These are phyloP conservation scores for Ceratocystis variospora DNA, from an alignment of 2,329 filamentous ascomycete species.

Conservation along the genomic window DNA sequence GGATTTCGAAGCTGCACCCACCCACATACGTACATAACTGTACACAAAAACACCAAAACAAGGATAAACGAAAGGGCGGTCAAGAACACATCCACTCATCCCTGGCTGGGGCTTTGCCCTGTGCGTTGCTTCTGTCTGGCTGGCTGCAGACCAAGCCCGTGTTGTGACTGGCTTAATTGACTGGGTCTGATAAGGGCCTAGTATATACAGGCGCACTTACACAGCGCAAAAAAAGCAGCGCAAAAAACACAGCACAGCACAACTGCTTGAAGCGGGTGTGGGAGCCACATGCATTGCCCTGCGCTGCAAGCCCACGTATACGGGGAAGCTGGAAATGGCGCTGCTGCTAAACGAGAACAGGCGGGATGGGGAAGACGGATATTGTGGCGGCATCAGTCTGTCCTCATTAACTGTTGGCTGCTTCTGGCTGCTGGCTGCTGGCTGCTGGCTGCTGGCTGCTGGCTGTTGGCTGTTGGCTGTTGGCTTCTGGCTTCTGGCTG, in stretches of 20 bases:
- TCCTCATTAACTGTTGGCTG: no score
- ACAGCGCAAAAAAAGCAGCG: background rate
- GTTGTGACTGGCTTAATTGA: no score
- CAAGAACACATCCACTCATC: background rate
- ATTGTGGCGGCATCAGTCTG: no score
- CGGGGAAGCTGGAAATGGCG: background rate
- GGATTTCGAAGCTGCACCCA: background rate
- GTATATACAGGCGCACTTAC: background rate
- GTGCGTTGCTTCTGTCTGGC: background rate
- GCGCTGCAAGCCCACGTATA: background rate
- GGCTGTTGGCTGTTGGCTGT: no score
- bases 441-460: no score
- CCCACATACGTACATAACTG: no score
- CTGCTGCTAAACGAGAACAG: background rate
- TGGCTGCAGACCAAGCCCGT: background rate
- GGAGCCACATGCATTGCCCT: background rate
- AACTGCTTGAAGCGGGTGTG: background rate
- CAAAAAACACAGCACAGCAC: background rate
- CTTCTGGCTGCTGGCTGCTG: no score
- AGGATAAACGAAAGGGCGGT: constrained; percentile 1
- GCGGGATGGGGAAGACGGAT: no score
- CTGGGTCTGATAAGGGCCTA: background rate
- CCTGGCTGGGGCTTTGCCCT: background rate
- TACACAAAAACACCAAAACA: background rate
- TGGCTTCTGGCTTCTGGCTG: no score